Percentiles rank a stretch among this genome's conserved stretches.
Evolutionary conservation across 148 eudicot species (phyloP).

Genomic region (Silene uniflora): DNA sequence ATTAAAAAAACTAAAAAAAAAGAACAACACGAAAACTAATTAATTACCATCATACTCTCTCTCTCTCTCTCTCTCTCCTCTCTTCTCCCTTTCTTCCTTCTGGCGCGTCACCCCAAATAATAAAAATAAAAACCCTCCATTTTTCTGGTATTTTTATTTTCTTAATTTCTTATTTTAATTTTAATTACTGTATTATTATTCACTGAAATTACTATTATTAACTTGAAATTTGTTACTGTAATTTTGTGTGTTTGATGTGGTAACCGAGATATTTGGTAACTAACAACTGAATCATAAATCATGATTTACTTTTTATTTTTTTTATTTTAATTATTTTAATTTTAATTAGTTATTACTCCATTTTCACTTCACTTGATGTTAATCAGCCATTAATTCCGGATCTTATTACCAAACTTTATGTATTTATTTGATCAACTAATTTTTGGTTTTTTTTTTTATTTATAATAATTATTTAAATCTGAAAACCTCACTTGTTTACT

Average conservation of each 20-base stretch:
- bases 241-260: conserved; percentile 9
- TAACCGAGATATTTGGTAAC: conserved; percentile 28
- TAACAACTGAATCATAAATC: conserved; percentile 26
- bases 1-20: too few relatives aligned
- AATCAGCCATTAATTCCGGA: conserved; percentile 40
- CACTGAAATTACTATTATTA: background rate
- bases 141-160: too few relatives aligned
- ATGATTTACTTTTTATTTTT: background rate
- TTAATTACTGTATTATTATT: background rate
- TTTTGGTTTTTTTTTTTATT: conserved; percentile 25
- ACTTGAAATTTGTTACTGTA: background rate
- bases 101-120: conserved; percentile 3
- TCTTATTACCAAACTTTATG: conserved; percentile 34
- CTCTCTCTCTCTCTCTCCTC: background rate
- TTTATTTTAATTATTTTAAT: conserved; percentile 1
- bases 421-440: conserved; percentile 19
- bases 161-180: background rate
- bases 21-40: too few relatives aligned
- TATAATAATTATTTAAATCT: conserved; percentile 4
- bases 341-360: conserved; percentile 13
- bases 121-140: background rate
- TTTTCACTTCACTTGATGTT: conserved; percentile 15
- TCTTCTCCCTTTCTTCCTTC: background rate
- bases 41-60: background rate
- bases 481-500: background rate